Conservation (phyloP, 2,329 filamentous ascomycete genomes). For the Orbilia oligospora region DNA sequence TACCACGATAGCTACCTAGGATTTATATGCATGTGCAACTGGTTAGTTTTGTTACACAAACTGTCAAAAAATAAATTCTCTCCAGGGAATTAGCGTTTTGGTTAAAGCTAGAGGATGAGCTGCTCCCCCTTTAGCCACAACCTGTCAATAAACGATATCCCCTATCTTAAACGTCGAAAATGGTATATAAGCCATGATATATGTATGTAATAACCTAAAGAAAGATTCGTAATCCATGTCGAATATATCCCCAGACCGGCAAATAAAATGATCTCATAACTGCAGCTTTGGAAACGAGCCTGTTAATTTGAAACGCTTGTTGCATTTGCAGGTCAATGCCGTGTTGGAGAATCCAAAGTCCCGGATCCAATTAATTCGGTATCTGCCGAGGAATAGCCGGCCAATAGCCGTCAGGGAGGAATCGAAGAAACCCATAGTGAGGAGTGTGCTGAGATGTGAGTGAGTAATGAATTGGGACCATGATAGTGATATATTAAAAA, state of each 20-base stretch:
- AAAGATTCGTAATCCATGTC: constrained; percentile 18
- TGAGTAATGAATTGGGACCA: constrained; percentile 8
- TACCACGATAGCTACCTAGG: neutral
- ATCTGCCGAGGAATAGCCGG: constrained; percentile 21
- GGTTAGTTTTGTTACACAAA: neutral
- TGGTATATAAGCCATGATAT: neutral
- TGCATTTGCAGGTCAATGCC: constrained; percentile 28
- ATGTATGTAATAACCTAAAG: constrained; percentile 7
- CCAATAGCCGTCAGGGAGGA: neutral
- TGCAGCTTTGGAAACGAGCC: constrained; percentile 46
- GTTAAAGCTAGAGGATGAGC: neutral
- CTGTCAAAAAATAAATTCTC: neutral
- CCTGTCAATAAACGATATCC: neutral
- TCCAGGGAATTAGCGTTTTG: neutral
- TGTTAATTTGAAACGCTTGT: constrained; percentile 37
- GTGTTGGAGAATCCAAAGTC: constrained; percentile 23
- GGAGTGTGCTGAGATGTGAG: constrained; percentile 1
- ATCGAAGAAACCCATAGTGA: neutral
- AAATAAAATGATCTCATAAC: constrained; percentile 35
- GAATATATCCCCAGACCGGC: neutral
- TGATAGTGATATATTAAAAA: constrained; percentile 22
- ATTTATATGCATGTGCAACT: constrained; percentile 8
- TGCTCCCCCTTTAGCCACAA: neutral
- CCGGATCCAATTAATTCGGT: constrained; percentile 23
- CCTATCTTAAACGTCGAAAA: neutral